These are phyloP conservation scores for Talinum fruticosum DNA, from an alignment of 148 eudicot genomes.

Conservation along the genomic window DNA sequence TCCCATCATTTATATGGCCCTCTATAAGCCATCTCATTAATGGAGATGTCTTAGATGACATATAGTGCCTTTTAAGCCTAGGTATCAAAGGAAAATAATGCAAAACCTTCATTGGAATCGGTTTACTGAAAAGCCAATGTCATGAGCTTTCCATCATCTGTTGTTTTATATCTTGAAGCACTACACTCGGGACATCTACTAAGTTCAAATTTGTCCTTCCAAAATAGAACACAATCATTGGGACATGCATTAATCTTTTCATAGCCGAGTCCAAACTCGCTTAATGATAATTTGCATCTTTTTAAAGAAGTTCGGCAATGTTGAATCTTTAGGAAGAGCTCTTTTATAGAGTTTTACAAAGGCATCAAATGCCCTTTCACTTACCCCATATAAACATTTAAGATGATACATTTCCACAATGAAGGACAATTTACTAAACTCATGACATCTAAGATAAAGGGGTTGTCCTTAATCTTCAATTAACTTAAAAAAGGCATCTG, in stretches of 20 bases:
- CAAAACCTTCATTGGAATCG: slow-evolving; percentile 5
- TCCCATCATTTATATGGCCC: not conserved
- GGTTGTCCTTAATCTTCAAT: slow-evolving; percentile 8
- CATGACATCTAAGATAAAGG: slow-evolving; percentile 1
- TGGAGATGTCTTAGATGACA: slow-evolving; percentile 3
- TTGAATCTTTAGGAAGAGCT: not conserved
- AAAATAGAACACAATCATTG: slow-evolving; percentile 8
- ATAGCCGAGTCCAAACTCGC: not conserved
- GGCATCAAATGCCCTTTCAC: not conserved
- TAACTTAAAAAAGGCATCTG: not conserved
- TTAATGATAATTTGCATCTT: not conserved
- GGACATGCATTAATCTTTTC: slow-evolving; percentile 4
- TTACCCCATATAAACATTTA: not conserved
- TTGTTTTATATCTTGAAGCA: slow-evolving; percentile 2
- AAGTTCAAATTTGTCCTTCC: not conserved
- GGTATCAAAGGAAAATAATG: slow-evolving; percentile 15
- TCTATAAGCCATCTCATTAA: not conserved
- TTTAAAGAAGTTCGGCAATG: not conserved
- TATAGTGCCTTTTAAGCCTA: slow-evolving; percentile 9
- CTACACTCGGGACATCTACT: not conserved
- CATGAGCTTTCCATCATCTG: slow-evolving; percentile 10
- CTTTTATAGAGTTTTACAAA: not conserved
- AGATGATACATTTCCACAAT: not conserved
- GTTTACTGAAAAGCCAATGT: not conserved
- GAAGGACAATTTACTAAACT: slow-evolving; percentile 6